Evolutionary conservation across 306 rosid genomes (phyloP).

Genomic region (Luffa aegyptiaca): DNA sequence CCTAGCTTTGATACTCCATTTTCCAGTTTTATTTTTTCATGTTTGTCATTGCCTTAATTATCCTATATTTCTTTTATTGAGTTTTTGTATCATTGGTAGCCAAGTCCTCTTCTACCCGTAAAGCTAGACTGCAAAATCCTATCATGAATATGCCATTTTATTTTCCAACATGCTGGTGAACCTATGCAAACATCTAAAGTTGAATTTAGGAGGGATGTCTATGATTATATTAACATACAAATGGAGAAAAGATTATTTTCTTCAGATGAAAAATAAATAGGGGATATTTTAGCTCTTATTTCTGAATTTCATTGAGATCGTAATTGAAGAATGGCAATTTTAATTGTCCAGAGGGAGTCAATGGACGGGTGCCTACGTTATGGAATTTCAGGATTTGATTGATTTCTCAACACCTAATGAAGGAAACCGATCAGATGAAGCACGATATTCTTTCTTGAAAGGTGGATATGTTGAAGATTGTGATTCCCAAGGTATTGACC

Average conservation of each 20-base stretch:
- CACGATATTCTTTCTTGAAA: conserved; percentile 68
- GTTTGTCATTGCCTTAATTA: not conserved
- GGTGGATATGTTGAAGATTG: conserved; percentile 81
- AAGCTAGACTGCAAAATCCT: not conserved
- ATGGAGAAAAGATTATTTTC: not conserved
- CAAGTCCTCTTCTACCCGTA: not conserved
- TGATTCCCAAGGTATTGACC: conserved; percentile 45
- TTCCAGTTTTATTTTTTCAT: not conserved
- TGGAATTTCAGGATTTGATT: conserved; percentile 64
- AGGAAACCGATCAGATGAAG: conserved; percentile 39
- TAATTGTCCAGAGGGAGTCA: conserved; percentile 52
- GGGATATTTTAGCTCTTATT: not conserved
- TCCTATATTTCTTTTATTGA: not conserved
- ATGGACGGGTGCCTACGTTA: conserved; percentile 80
- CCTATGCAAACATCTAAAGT: not conserved
- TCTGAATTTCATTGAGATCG: not conserved
- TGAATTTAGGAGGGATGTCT: not conserved
- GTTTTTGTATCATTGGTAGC: not conserved
- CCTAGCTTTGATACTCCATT: not conserved
- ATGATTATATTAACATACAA: not conserved
- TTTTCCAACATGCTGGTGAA: not conserved
- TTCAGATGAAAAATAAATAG: not conserved
- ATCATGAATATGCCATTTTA: not conserved
- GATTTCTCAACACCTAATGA: conserved; percentile 29
- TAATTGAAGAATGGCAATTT: conserved; percentile 12